A percentile compares a stretch with the other conserved stretches of the same genome.
Evolutionary conservation across 371 early-diverging fungal species (phyloP).

Genomic region (Mucor indicus): DNA sequence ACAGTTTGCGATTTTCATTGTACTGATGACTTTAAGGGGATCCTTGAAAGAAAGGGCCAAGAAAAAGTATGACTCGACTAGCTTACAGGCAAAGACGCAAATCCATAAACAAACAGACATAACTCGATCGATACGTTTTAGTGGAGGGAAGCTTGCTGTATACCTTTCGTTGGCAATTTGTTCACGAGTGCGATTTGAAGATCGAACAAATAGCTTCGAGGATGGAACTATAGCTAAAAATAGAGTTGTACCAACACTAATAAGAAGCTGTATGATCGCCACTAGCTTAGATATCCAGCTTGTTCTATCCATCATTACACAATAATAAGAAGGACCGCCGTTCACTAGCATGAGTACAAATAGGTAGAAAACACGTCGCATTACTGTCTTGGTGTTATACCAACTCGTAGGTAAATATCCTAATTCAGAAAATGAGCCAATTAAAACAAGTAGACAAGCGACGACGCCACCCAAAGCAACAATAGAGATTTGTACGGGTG

Average conservation of each 20-base stretch:
- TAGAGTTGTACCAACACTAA: constrained; percentile 65
- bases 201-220: constrained; percentile 59
- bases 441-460: constrained; percentile 65
- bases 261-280: constrained; percentile 62
- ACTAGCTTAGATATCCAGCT: constrained; percentile 54
- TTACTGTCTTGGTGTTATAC: constrained; percentile 56
- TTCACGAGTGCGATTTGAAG: constrained; percentile 26
- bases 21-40: constrained; percentile 69
- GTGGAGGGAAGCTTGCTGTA: constrained; percentile 77
- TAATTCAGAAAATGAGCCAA: constrained; percentile 70
- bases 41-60: constrained; percentile 81
- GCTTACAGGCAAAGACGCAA: constrained; percentile 74
- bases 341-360: constrained; percentile 63
- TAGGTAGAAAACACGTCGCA: constrained; percentile 60
- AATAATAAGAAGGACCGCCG: constrained; percentile 67
- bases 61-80: constrained; percentile 84
- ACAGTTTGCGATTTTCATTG: constrained; percentile 59
- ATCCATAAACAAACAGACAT: constrained; percentile 79
- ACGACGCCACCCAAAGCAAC: constrained; percentile 77
- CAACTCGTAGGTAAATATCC: constrained; percentile 67
- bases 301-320: constrained; percentile 48
- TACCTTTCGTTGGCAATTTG: constrained; percentile 69
- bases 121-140: constrained; percentile 70
- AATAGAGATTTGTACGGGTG: constrained; percentile 62
- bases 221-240: constrained; percentile 70